Percentiles rank a stretch among this genome's conserved stretches.
phyloP scores from a whole-genome alignment of 306 rosid genomes.

The Cotoneaster glaucophyllus region DNA sequence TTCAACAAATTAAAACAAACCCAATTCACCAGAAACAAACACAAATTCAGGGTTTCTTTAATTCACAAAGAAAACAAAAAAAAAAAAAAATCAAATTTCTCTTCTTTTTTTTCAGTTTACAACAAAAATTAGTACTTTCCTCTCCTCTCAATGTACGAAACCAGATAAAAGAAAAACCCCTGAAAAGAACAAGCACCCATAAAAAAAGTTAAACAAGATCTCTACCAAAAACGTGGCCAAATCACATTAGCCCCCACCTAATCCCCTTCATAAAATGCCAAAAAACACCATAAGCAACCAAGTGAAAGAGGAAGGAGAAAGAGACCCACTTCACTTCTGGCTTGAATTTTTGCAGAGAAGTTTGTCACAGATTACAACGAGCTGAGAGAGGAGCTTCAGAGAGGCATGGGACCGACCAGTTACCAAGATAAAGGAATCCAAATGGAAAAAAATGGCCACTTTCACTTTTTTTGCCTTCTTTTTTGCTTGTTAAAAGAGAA shows the following conservation, averaged over 20 bases:
- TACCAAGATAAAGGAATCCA: constrained; percentile 23
- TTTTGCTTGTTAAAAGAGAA: constrained; percentile 36
- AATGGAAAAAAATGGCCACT: constrained; percentile 28
- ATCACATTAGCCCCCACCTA: constrained; percentile 25
- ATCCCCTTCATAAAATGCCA: constrained; percentile 25
- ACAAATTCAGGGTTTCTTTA: neutral
- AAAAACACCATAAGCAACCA: constrained; percentile 19
- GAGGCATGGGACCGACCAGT: constrained; percentile 16
- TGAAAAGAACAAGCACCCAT: constrained; percentile 16
- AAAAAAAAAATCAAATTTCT: neutral
- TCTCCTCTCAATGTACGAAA: neutral
- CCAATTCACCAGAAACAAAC: neutral
- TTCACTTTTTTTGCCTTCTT: constrained; percentile 10
- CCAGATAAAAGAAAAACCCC: constrained; percentile 2
- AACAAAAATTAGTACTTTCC: neutral
- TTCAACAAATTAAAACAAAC: neutral
- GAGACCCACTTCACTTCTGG: constrained; percentile 26
- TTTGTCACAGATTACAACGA: neutral
- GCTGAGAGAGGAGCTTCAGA: neutral
- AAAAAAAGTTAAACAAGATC: constrained; percentile 23
- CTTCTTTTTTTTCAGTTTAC: neutral
- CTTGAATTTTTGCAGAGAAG: constrained; percentile 34
- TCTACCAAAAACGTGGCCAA: constrained; percentile 33
- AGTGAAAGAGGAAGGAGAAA: constrained; percentile 5
- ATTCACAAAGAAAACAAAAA: constrained; percentile 15